Evolutionary conservation across 2,329 filamentous ascomycete genomes (phyloP).

Genomic region (Fusarium austroafricanum): DNA sequence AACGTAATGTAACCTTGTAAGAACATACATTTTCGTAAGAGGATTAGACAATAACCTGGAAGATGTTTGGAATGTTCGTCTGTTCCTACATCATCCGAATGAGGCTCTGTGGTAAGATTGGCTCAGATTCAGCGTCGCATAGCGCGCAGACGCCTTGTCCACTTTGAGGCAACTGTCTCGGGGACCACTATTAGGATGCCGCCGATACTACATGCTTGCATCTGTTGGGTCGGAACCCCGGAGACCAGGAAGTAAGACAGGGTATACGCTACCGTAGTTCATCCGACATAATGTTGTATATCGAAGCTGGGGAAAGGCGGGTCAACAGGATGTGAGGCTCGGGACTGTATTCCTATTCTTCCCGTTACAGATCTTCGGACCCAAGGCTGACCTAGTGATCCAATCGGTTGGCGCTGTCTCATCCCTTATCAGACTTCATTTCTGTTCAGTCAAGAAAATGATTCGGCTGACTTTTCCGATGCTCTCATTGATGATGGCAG

Average conservation of each 20-base stretch:
- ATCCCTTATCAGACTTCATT: neutral
- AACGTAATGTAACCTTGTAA: neutral
- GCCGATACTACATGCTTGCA: neutral
- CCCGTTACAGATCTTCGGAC: neutral
- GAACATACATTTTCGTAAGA: neutral
- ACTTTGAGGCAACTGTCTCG: neutral
- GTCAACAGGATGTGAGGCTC: neutral
- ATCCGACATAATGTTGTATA: neutral
- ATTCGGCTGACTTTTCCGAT: neutral
- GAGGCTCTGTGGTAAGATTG: neutral
- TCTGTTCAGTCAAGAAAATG: too few species aligned
- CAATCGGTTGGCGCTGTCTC: too few species aligned
- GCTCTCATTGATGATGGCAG: fast-evolving
- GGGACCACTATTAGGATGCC: neutral
- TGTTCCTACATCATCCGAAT: neutral
- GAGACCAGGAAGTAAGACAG: neutral
- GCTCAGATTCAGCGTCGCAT: neutral
- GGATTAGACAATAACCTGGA: neutral
- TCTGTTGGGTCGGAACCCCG: neutral
- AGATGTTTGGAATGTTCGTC: neutral
- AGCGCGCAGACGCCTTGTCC: neutral
- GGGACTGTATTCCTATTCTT: neutral
- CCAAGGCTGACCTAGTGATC: neutral
- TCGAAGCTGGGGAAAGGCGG: neutral
- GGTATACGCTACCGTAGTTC: neutral